Base-by-base conservation (phyloP, 441 rosid genomes). In the Euphorbia celastroides region DNA sequence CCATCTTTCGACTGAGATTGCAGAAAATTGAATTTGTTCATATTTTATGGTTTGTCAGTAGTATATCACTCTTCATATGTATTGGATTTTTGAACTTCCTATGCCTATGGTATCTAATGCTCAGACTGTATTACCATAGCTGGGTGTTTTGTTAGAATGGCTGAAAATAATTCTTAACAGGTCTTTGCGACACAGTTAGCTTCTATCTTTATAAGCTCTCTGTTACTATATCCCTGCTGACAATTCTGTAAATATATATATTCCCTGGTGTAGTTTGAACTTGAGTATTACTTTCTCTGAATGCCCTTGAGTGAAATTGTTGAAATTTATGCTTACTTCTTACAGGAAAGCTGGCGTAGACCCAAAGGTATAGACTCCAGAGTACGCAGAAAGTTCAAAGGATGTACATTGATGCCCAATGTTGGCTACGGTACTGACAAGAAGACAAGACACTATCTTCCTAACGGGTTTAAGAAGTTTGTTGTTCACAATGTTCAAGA, bases 1-100 rank as follows among this genome's bases (percentile, higher is more conserved):
- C 92, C 94, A 86, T 88, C 94, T 88, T 86, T 88, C 87, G 86
- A 75, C 86, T 85, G 92, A 86, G 94, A 70, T 85, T 86, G 89
- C 83, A 20, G 1, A 51, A n/a, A n/a, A n/a, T n/a, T n/a, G n/a
- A n/a, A n/a, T n/a, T n/a, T n/a, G n/a, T n/a, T n/a, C n/a, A n/a
- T n/a, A n/a, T n/a, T n/a, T n/a, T n/a, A n/a, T n/a, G n/a, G n/a
- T n/a, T n/a, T n/a, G n/a, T n/a, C n/a, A 9, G 12, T 1, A 36
- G 13, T 54, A 2, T 30, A 14, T 41, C 3, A 5, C 4, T 62
- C 2, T 7, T 8, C n/a, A 13, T 34, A 19, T 36, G n/a, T n/a
- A n/a, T 41, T 30, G n/a, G 38, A 5, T 27, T 9, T 1, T 27
- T 31, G 17, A 8, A n/a, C 12, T 50, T 1, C 8, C 26, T 0